Conservation (phyloP, 495 filamentous ascomycete genomes). For the Penicillium maclennaniae region DNA sequence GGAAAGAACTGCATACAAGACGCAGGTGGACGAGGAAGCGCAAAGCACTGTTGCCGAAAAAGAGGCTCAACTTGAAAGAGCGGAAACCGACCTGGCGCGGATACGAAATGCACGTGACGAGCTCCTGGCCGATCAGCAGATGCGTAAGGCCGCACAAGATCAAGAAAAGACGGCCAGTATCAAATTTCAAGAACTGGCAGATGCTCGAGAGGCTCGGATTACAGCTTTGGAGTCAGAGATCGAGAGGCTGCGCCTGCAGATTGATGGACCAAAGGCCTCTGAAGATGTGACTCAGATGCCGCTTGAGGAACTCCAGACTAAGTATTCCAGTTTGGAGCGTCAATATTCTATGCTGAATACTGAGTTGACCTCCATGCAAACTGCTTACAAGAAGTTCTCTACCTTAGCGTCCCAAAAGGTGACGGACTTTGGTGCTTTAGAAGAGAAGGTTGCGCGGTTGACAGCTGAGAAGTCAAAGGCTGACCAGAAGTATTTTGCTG, state of each 20-base stretch:
- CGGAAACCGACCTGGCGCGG: slow-evolving; percentile 80
- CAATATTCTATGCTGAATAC: slow-evolving; percentile 79
- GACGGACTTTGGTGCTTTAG: slow-evolving; percentile 63
- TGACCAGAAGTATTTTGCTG: slow-evolving; percentile 94
- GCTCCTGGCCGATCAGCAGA: slow-evolving; percentile 71
- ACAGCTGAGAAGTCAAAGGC: slow-evolving; percentile 90
- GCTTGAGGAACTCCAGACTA: slow-evolving; percentile 66
- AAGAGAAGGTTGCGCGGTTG: slow-evolving; percentile 72
- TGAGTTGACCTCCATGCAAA: slow-evolving; percentile 81
- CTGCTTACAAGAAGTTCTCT: slow-evolving; percentile 80
- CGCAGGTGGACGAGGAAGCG: slow-evolving; percentile 73
- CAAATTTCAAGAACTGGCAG: slow-evolving; percentile 74
- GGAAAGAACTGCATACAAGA: slow-evolving; percentile 77
- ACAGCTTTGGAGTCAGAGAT: slow-evolving; percentile 75
- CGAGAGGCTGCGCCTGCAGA: slow-evolving; percentile 58
- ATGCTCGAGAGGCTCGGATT: slow-evolving; percentile 71
- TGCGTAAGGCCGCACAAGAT: slow-evolving; percentile 73
- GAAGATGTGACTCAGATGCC: slow-evolving; percentile 41
- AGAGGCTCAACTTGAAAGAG: slow-evolving; percentile 72
- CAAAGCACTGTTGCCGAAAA: slow-evolving; percentile 65
- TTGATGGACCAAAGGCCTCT: slow-evolving; percentile 42
- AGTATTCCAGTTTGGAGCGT: slow-evolving; percentile 67
- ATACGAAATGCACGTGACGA: slow-evolving; percentile 82
- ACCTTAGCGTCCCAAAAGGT: slow-evolving; percentile 82
- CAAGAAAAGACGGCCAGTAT: slow-evolving; percentile 63